These are phyloP conservation scores for Effrenium voratum DNA, from an alignment of 73 alveolate species.

Conservation along the genomic window DNA sequence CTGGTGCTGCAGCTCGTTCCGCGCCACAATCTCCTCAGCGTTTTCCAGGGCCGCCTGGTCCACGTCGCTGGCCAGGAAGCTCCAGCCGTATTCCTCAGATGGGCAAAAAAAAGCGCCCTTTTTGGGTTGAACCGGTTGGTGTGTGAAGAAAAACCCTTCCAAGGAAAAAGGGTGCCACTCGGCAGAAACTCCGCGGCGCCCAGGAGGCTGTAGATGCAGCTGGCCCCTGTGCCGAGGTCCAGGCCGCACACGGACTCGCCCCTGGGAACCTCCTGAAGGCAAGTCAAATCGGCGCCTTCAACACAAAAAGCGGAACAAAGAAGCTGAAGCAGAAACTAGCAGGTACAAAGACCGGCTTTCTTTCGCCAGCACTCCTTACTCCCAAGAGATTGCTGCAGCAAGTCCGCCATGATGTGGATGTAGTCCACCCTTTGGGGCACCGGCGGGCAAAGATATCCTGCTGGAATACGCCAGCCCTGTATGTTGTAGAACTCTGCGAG, in stretches of 20 bases:
- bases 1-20: constrained; percentile 13
- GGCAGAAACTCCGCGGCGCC: constrained; percentile 67
- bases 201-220: constrained; percentile 76
- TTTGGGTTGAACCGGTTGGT: too few relatives aligned
- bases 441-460: constrained; percentile 81
- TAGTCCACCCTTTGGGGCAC: constrained; percentile 92
- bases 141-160: too few relatives aligned
- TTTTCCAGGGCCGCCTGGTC: constrained; percentile 46
- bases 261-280: too few relatives aligned
- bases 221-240: constrained; percentile 65
- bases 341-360: too few relatives aligned
- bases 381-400: constrained; percentile 15
- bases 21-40: constrained; percentile 26
- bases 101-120: too few relatives aligned
- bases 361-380: background rate
- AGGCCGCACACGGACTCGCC: constrained; percentile 6
- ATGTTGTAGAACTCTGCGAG: constrained; percentile 68
- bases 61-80: constrained; percentile 88
- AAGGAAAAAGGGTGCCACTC: too few relatives aligned
- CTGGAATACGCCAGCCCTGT: constrained; percentile 30
- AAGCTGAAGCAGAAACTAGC: too few relatives aligned
- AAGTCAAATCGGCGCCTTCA: too few relatives aligned
- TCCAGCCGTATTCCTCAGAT: constrained; percentile 79
- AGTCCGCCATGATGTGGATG: constrained; percentile 57
- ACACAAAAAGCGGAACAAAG: too few relatives aligned